These are phyloP conservation scores for Pueraria montana DNA, from an alignment of 306 rosid species.

Conservation along the genomic window DNA sequence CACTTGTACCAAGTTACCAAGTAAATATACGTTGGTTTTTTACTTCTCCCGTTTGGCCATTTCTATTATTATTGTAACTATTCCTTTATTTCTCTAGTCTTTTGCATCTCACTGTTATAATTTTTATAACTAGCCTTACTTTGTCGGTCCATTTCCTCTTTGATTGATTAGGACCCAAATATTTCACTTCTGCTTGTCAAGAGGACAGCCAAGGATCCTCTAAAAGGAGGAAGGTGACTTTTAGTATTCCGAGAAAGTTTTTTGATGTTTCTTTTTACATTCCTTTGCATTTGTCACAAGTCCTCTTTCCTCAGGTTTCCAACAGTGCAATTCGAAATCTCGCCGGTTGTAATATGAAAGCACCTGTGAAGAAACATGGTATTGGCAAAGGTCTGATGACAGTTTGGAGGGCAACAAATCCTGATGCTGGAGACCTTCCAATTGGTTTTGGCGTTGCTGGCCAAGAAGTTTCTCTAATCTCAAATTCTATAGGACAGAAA, in stretches of 20 bases:
- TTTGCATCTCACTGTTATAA: background rate
- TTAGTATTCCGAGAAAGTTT: background rate
- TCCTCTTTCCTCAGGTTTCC: slow-evolving; percentile 61
- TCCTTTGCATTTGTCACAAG: slow-evolving; percentile 17
- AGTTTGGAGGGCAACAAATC: slow-evolving; percentile 90
- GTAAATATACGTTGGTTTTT: slow-evolving; percentile 6
- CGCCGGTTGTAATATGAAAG: slow-evolving; percentile 38
- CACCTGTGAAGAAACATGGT: slow-evolving; percentile 73
- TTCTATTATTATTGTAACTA: background rate
- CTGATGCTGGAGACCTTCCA: slow-evolving; percentile 70
- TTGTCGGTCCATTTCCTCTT: slow-evolving; percentile 37
- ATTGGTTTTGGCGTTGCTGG: slow-evolving; percentile 58
- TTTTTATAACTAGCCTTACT: slow-evolving; percentile 25
- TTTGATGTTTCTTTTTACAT: slow-evolving; percentile 13
- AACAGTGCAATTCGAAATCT: slow-evolving; percentile 54
- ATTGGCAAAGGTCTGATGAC: slow-evolving; percentile 98
- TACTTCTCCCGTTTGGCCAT: background rate
- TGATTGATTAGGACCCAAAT: slow-evolving; percentile 52
- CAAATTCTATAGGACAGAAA: slow-evolving; percentile 51
- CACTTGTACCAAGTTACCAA: slow-evolving; percentile 8
- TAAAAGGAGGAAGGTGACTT: slow-evolving; percentile 76
- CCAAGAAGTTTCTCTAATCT: slow-evolving; percentile 45
- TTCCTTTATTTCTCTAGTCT: background rate
- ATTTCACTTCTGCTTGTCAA: slow-evolving; percentile 53
- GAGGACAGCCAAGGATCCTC: slow-evolving; percentile 61